A percentile compares a stretch with the other conserved stretches of the same genome.
phyloP scores from a whole-genome alignment of 345 rosid species.

The Eucalyptus coolabah region DNA sequence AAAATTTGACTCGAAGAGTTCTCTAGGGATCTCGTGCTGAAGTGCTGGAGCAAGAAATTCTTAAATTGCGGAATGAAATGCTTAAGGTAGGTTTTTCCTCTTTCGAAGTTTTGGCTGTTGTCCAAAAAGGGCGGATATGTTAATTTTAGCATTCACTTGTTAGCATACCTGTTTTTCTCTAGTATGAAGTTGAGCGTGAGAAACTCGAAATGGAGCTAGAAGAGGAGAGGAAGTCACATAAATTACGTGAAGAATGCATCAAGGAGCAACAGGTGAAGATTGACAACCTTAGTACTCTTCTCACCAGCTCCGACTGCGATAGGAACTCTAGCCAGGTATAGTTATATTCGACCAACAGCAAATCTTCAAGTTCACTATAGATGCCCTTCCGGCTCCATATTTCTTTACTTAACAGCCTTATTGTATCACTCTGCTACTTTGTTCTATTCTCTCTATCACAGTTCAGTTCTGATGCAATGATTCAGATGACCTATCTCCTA shows the following conservation, averaged over 20 bases:
- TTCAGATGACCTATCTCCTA: not conserved
- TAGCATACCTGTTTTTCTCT: constrained; percentile 3
- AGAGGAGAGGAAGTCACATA: constrained; percentile 75
- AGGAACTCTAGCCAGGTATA: constrained; percentile 54
- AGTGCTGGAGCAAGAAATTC: constrained; percentile 82
- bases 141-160: not conserved
- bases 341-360: not conserved
- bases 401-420: not conserved
- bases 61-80: constrained; percentile 85
- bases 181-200: constrained; percentile 89
- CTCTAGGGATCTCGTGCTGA: constrained; percentile 84
- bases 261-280: constrained; percentile 64
- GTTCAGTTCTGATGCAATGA: not conserved
- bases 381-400: not conserved
- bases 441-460: not conserved
- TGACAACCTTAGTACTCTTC: constrained; percentile 39
- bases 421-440: not conserved
- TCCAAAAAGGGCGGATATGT: not conserved
- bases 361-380: not conserved
- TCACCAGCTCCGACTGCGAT: constrained; percentile 28
- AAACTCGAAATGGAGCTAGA: constrained; percentile 77
- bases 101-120: not conserved
- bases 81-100: constrained; percentile 45
- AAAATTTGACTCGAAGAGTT: constrained; percentile 1
- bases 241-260: constrained; percentile 51